Base-by-base conservation (phyloP, 176 grass and related monocot genomes). In the Puccinellia tenuiflora region DNA sequence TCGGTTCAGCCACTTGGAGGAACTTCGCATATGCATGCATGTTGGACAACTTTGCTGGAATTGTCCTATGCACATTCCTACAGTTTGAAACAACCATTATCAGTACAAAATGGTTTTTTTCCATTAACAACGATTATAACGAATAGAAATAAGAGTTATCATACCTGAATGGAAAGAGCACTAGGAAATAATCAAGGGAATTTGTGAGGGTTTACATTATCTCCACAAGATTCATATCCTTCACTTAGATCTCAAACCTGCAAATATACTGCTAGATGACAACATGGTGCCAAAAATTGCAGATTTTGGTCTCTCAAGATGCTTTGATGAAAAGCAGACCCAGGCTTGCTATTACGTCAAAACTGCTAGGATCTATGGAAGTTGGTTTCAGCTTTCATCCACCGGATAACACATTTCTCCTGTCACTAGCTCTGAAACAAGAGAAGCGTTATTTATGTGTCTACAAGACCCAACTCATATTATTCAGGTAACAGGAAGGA, bases 281-380 rank as follows among this genome's bases (percentile, higher is more conserved):
- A 73, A 73, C 70, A 73, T 73, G 70, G 70, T 73, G 70, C 70
- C 70, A 73, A 73, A 73, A 73, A 73, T 73, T 73, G 43, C 70
- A 73, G 70, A 73, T 50, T 73, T 73, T 73, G 70, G 70, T 73
- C 70, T 73, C 70, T 73, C 70, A 73, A 50, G 43, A 50, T 73
- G 43, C 25, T 73, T 73, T 50, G 70, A 50, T 50, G 25, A 73
- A 73, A 73, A 73, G 70, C 25, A 73, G 30, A 30, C 9, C 25
- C 70, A 73, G 25, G 70, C 70, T 28, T 50, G 43, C 70, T 73
- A 73, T 73, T 73, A 31, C 43, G 4, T 50, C 42, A 73, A 73
- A 73, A 73, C 42, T 26, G 70, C 45, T 47, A 48, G 42, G 70
- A 73, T 73, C 43, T 50, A 73, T 50, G 70, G 30, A 30, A 30